Percentiles rank a stretch among this genome's conserved stretches.
Evolutionary conservation across 108 stramenopile genomes (phyloP).

Genomic region (Skeletonema marinoi): DNA sequence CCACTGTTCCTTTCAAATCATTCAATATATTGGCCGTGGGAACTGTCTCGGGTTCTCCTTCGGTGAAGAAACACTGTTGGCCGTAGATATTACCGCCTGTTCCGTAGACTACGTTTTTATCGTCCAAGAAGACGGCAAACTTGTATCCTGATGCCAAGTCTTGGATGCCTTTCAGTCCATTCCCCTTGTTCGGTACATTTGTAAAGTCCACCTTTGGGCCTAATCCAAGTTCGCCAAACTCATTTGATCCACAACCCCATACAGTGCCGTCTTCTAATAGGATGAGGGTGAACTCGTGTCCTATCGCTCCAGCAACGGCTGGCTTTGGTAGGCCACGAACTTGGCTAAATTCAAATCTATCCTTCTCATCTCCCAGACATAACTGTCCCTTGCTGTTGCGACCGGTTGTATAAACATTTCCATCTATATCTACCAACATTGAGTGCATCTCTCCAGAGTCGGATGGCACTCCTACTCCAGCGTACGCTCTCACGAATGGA

Average conservation of each 20-base stretch:
- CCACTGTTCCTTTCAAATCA: neutral
- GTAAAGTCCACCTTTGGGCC: constrained; percentile 16
- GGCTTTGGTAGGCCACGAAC: constrained; percentile 2
- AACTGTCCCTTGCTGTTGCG: constrained; percentile 23
- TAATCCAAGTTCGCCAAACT: constrained; percentile 48
- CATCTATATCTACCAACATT: constrained; percentile 18
- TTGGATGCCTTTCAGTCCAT: constrained; percentile 23
- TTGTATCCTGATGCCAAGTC: constrained; percentile 43
- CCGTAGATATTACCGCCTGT: constrained; percentile 48
- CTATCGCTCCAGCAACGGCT: constrained; percentile 28
- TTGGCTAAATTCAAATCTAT: constrained; percentile 12
- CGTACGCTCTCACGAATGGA: constrained; percentile 9
- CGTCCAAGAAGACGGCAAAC: constrained; percentile 20
- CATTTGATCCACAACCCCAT: constrained; percentile 46
- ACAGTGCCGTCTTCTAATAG: constrained; percentile 32
- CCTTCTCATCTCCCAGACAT: constrained; percentile 17
- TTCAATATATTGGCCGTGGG: constrained; percentile 1
- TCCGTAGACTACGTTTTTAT: constrained; percentile 15
- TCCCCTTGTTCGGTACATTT: constrained; percentile 6
- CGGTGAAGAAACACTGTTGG: constrained; percentile 45
- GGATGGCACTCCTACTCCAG: constrained; percentile 16
- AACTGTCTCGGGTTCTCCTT: constrained; percentile 19
- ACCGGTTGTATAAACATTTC: constrained; percentile 23
- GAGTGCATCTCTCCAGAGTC: constrained; percentile 34
- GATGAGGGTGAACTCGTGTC: constrained; percentile 37